Conservation (phyloP, 2,329 filamentous ascomycete genomes). For the Drechslerella dactyloides region DNA sequence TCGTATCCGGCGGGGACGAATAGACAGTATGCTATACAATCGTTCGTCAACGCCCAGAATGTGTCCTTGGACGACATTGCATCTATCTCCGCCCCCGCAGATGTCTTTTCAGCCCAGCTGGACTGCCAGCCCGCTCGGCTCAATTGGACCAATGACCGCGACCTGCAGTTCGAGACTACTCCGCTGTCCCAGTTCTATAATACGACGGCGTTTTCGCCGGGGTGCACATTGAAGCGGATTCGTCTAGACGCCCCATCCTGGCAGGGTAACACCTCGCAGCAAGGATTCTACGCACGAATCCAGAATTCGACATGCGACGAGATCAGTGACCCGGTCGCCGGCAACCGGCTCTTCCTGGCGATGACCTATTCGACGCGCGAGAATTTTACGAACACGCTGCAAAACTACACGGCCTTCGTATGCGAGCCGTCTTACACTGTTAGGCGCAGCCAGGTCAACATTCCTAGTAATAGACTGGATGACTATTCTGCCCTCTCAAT, state of each 20-base stretch:
- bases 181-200: conserved; percentile 45
- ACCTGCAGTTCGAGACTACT: conserved; percentile 15
- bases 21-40: conserved; percentile 30
- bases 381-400: conserved; percentile 32
- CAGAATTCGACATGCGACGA: conserved; percentile 43
- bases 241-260: conserved; percentile 35
- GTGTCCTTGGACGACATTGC: conserved; percentile 29
- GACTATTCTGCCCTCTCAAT: conserved; percentile 28
- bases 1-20: conserved; percentile 49
- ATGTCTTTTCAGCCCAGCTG: conserved; percentile 38
- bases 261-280: conserved; percentile 24
- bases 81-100: conserved; percentile 25
- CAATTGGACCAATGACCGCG: conserved; percentile 29
- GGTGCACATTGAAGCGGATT: conserved; percentile 31
- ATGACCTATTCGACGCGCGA: conserved; percentile 41
- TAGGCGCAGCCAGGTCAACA: conserved; percentile 16
- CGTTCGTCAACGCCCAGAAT: conserved; percentile 21
- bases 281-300: conserved; percentile 38
- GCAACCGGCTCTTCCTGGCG: conserved; percentile 21
- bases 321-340: conserved; percentile 27
- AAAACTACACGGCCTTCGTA: conserved; percentile 41
- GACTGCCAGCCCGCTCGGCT: conserved; percentile 35
- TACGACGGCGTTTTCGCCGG: conserved; percentile 32
- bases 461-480: conserved; percentile 21
- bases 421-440: conserved; percentile 33